Percentiles rank a stretch among this genome's conserved stretches.
Conservation (phyloP, 2,329 filamentous ascomycete species). For the Xylariaceae sp. region DNA sequence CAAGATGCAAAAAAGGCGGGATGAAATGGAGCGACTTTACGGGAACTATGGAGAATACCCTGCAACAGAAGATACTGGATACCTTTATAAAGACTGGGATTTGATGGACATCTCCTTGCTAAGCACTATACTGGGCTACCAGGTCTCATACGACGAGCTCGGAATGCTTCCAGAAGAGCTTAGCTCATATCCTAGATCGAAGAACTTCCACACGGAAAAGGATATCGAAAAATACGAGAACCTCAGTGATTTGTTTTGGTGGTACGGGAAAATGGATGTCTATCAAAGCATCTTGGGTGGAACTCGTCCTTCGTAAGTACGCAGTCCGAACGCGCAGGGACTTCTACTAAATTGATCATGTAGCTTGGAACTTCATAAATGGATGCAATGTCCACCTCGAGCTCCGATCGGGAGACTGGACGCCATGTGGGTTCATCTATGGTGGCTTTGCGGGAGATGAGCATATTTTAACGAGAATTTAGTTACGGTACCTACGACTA, state of each 20-base stretch:
- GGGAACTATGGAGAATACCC: conserved; percentile 21
- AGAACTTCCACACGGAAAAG: conserved; percentile 42
- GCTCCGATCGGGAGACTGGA: conserved; percentile 73
- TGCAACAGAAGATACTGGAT: conserved; percentile 22
- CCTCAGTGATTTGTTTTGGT: conserved; percentile 87
- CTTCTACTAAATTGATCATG: conserved; percentile 7
- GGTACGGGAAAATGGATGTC: conserved; percentile 90
- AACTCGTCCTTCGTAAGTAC: conserved; percentile 74
- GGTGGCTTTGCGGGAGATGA: too few species aligned
- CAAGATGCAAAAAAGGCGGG: conserved; percentile 41
- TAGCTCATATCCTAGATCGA: conserved; percentile 26
- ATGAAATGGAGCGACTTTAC: conserved; percentile 23
- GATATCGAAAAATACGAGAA: conserved; percentile 80
- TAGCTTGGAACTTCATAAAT: conserved; percentile 75
- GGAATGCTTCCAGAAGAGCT: conserved; percentile 33
- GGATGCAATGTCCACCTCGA: conserved; percentile 84
- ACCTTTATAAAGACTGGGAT: conserved; percentile 32
- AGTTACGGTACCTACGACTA: conserved; percentile 90
- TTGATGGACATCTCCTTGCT: conserved; percentile 36
- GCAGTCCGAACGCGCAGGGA: conserved; percentile 3
- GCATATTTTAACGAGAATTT: conserved; percentile 22
- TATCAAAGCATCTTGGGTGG: conserved; percentile 89
- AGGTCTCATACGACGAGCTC: conserved; percentile 52
- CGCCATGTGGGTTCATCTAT: conserved; percentile 53
- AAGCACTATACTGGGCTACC: conserved; percentile 46